Base-by-base conservation (phyloP, 169 alveolate genomes). In the Amoebophrya sp. region DNA sequence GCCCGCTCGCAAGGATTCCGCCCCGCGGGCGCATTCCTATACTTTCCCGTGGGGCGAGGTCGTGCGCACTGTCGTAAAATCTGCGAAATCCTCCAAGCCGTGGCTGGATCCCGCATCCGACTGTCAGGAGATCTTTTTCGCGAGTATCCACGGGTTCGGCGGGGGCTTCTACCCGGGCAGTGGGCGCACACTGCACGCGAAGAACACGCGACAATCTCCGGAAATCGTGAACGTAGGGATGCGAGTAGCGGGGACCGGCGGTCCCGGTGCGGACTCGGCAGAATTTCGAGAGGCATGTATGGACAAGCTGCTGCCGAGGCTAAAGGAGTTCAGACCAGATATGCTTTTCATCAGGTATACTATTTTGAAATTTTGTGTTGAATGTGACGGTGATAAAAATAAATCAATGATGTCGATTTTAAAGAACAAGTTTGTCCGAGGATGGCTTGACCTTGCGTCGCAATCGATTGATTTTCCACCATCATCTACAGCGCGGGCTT, bases 401-500 rank as follows among this genome's bases (percentile, higher is more conserved):
- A n/a, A n/a, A n/a, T n/a, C n/a, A n/a, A n/a, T n/a, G n/a, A n/a
- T n/a, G n/a, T n/a, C n/a, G n/a, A n/a, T n/a, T n/a, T n/a, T n/a
- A n/a, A n/a, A n/a, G n/a, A n/a, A n/a, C n/a, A n/a, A n/a, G n/a
- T n/a, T n/a, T n/a, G n/a, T n/a, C n/a, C n/a, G n/a, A n/a, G n/a
- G n/a, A n/a, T n/a, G n/a, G n/a, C n/a, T n/a, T n/a, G n/a, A n/a
- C n/a, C n/a, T n/a, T n/a, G n/a, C n/a, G n/a, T n/a, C n/a, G n/a
- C n/a, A n/a, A n/a, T n/a, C n/a, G 93, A 42, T 41, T 69, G 92
- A 89, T 89, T 43, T 92, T 92, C 31, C n/a, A 41, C 41, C 69
- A 69, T n/a, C n/a, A n/a, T n/a, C n/a, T n/a, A n/a, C 42, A 95
- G 98, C n/a, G 99, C 99, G 40, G 99, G 99, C 20, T 98, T 98